phyloP scores from a whole-genome alignment of 345 rosid genomes.

The Lagerstroemia speciosa region DNA sequence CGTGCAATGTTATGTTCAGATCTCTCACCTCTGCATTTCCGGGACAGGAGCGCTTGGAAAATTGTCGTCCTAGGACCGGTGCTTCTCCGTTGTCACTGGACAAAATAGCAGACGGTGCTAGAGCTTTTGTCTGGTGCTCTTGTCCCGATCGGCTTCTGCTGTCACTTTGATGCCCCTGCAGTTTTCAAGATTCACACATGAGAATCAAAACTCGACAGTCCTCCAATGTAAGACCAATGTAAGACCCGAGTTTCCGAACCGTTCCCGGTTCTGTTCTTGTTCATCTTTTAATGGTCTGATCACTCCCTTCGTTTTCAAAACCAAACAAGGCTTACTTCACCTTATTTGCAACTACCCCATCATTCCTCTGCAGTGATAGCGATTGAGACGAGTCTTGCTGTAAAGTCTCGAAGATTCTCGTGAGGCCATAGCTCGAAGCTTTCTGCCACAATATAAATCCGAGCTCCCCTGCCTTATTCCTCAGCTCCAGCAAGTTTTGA shows the following conservation, averaged over 20 bases:
- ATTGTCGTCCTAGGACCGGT: background rate
- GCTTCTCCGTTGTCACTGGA: background rate
- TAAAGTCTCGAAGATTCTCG: slow-evolving; percentile 39
- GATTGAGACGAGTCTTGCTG: slow-evolving; percentile 47
- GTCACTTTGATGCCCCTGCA: background rate
- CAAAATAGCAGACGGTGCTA: background rate
- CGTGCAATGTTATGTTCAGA: background rate
- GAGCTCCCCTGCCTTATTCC: slow-evolving; percentile 39
- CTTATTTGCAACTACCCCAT: no score
- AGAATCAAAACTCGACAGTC: no score
- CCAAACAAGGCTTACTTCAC: no score
- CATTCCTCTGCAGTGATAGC: slow-evolving; percentile 18
- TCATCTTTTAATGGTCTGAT: no score
- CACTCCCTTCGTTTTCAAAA: no score
- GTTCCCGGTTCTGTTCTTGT: no score
- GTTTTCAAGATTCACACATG: no score
- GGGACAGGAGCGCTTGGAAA: background rate
- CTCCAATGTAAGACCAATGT: no score
- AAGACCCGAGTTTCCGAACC: no score
- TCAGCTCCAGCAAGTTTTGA: slow-evolving; percentile 47
- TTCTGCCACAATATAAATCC: slow-evolving; percentile 43
- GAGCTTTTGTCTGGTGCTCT: background rate
- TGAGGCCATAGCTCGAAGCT: slow-evolving; percentile 47
- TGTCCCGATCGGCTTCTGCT: background rate
- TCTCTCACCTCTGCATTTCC: background rate